Evolutionary conservation across 1,284 basidiomycete species (phyloP).

Genomic region (Trichosporon ovoides): DNA sequence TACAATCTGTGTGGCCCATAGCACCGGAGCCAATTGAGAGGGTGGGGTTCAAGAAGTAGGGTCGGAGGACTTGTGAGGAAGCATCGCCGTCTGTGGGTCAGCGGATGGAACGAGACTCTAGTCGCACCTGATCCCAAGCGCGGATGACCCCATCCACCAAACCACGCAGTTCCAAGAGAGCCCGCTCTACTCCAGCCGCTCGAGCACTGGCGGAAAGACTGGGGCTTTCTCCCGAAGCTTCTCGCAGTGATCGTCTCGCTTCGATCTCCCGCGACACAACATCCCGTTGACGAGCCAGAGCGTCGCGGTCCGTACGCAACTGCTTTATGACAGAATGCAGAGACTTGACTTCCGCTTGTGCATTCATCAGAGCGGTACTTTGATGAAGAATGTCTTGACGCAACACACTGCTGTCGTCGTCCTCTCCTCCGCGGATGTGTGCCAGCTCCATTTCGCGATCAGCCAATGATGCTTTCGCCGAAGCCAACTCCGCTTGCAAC

Average conservation of each 20-base stretch:
- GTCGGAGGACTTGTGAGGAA: not conserved
- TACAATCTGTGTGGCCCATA: not conserved
- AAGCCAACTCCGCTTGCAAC: constrained; percentile 30
- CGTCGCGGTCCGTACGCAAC: constrained; percentile 30
- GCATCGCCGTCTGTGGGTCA: no score
- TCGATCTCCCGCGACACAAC: constrained; percentile 31
- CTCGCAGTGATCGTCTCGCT: constrained; percentile 19
- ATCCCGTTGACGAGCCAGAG: constrained; percentile 24
- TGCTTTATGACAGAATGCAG: constrained; percentile 29
- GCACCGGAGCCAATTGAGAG: no score
- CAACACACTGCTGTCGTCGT: constrained; percentile 11
- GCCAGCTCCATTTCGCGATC: constrained; percentile 24
- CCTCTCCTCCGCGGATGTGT: constrained; percentile 3
- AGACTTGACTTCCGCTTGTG: constrained; percentile 28
- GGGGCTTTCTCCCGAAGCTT: constrained; percentile 9
- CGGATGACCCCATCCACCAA: constrained; percentile 38
- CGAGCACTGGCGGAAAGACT: not conserved
- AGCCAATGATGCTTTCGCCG: constrained; percentile 23
- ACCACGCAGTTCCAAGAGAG: constrained; percentile 39
- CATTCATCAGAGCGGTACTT: not conserved
- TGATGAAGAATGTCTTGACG: constrained; percentile 18
- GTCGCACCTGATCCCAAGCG: constrained; percentile 40
- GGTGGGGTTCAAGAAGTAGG: not conserved
- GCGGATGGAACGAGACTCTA: no score
- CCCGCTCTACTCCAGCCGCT: constrained; percentile 30